Conservation (phyloP, 495 filamentous ascomycete genomes). For the Hypoxylon intermedium region DNA sequence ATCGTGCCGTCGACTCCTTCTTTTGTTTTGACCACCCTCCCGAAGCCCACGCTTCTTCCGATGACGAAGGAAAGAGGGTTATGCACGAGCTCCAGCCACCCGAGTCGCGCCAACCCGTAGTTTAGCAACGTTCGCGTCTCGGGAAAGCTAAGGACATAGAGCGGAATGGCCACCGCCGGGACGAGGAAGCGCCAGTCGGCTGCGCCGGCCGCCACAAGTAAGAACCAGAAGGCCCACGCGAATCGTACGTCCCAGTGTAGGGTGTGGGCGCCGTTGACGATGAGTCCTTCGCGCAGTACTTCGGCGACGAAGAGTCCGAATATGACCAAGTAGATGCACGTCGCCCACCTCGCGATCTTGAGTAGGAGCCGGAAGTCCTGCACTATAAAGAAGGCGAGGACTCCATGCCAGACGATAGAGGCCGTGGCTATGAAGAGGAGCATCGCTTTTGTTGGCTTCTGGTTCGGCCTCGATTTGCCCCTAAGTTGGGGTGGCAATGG, state of each 20-base stretch:
- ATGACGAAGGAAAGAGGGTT: constrained; percentile 16
- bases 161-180: background rate
- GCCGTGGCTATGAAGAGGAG: constrained; percentile 10
- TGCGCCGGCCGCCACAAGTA: background rate
- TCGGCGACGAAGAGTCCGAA: constrained; percentile 13
- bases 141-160: constrained; percentile 7
- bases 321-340: constrained; percentile 11
- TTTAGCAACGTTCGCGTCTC: constrained; percentile 15
- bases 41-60: background rate
- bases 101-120: constrained; percentile 21
- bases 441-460: background rate
- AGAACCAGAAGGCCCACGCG: constrained; percentile 16
- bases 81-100: constrained; percentile 24
- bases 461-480: background rate
- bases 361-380: constrained; percentile 11
- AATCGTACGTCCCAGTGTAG: constrained; percentile 12
- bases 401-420: constrained; percentile 14
- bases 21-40: background rate
- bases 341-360: constrained; percentile 15
- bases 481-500: too few relatives aligned
- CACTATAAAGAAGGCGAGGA: constrained; percentile 13
- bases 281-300: constrained; percentile 20
- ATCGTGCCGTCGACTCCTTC: background rate
- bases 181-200: constrained; percentile 10
- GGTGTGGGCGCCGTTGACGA: constrained; percentile 3